phyloP scores from a whole-genome alignment of 2,329 filamentous ascomycete species.

The Elsinoe australis region DNA sequence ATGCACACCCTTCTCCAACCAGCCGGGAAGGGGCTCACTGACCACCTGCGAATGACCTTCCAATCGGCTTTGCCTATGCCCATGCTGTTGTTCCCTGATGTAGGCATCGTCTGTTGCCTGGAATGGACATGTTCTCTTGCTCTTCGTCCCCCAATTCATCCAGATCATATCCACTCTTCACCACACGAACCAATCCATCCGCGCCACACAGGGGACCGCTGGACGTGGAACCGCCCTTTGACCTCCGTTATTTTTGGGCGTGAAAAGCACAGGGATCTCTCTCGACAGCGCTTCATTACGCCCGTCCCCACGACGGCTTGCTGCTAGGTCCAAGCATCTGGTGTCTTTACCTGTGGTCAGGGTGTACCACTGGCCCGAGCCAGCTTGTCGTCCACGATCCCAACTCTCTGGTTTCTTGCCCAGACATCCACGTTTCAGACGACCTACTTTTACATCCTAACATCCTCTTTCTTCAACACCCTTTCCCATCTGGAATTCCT shows the following conservation, averaged over 20 bases:
- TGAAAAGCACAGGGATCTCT: constrained; percentile 1
- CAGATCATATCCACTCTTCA: constrained; percentile 8
- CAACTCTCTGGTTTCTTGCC: constrained; percentile 9
- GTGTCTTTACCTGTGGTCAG: constrained; percentile 16
- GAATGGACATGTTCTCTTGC: constrained; percentile 3
- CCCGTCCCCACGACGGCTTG: not conserved
- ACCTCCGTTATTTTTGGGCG: constrained; percentile 16
- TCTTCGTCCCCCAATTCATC: constrained; percentile 6
- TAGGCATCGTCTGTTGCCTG: constrained; percentile 1
- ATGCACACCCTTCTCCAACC: constrained; percentile 11
- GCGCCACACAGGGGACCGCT: constrained; percentile 15
- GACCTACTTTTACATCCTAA: constrained; percentile 12
- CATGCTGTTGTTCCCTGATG: not conserved
- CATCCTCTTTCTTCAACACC: constrained; percentile 4
- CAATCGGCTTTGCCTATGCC: constrained; percentile 7
- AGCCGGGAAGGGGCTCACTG: constrained; percentile 2
- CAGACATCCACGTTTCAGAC: constrained; percentile 17
- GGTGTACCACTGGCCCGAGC: constrained; percentile 14
- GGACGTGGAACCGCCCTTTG: not conserved
- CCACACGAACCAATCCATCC: constrained; percentile 1
- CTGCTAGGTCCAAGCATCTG: constrained; percentile 12
- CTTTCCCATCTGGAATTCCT: constrained; percentile 15
- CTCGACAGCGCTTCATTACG: constrained; percentile 9
- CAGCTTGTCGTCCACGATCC: constrained; percentile 9
- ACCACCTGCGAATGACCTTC: not conserved